These are phyloP conservation scores for Penicillium crystallinum DNA, from an alignment of 495 filamentous ascomycete species.

Conservation along the genomic window DNA sequence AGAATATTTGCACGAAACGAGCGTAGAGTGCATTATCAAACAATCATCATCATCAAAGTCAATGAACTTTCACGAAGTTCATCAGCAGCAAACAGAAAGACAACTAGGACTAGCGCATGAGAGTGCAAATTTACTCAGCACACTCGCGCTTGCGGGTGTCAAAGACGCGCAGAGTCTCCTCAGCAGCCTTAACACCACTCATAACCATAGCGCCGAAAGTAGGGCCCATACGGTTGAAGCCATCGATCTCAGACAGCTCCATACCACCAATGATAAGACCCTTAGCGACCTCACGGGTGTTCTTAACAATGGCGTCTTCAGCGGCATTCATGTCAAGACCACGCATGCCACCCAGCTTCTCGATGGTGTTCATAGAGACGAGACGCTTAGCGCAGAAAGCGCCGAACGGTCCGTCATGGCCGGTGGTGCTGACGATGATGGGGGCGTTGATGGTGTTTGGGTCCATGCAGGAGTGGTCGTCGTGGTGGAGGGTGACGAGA, in stretches of 20 bases:
- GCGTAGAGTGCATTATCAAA: conserved; percentile 16
- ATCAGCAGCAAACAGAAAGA: conserved; percentile 2
- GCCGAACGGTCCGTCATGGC: conserved; percentile 86
- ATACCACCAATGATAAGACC: conserved; percentile 90
- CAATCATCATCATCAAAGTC: conserved; percentile 6
- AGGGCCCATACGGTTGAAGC: conserved; percentile 78
- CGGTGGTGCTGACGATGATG: conserved; percentile 78
- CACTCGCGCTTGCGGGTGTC: conserved; percentile 66
- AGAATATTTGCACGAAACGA: conserved; percentile 15
- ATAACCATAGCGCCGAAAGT: conserved; percentile 82
- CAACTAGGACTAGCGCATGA: not conserved
- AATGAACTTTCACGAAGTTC: not conserved
- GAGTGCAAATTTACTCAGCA: conserved; percentile 32
- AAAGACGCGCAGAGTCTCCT: conserved; percentile 73
- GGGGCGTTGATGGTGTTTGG: conserved; percentile 93
- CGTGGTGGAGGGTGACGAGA: conserved; percentile 82
- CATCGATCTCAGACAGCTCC: conserved; percentile 87
- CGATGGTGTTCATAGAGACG: conserved; percentile 72
- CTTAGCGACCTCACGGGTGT: conserved; percentile 78
- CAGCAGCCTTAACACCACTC: conserved; percentile 79
- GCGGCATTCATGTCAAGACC: conserved; percentile 85
- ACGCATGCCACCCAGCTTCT: conserved; percentile 84
- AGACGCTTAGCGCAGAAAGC: conserved; percentile 84
- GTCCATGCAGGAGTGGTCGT: conserved; percentile 92
- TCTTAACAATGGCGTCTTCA: conserved; percentile 87